These are phyloP conservation scores for Diutina scorzettiae DNA, from an alignment of 1,139 yeast genomes.

Conservation along the genomic window DNA sequence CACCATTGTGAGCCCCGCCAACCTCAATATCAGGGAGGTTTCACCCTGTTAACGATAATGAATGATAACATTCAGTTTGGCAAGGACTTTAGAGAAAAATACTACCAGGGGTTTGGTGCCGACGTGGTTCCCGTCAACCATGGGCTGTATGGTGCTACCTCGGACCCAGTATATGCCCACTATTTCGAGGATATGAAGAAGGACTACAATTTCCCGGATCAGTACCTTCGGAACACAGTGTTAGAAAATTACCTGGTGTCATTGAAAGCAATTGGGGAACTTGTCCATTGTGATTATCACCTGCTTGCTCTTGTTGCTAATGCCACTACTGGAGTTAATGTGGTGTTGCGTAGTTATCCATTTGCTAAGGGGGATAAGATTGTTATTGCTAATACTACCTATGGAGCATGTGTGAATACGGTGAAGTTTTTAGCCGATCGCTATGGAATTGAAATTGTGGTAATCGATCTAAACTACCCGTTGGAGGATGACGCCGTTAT, in stretches of 20 bases:
- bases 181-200: conserved; percentile 15
- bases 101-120: conserved; percentile 29
- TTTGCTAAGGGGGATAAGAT: conserved; percentile 45
- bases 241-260: conserved; percentile 17
- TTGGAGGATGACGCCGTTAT: conserved; percentile 34
- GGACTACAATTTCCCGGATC: conserved; percentile 31
- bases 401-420: conserved; percentile 46
- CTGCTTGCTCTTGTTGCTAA: conserved; percentile 41
- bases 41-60: no score
- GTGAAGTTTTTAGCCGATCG: conserved; percentile 32
- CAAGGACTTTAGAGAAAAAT: conserved; percentile 30
- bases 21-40: no score
- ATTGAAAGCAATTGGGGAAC: conserved; percentile 21
- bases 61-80: conserved; percentile 34
- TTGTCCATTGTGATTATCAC: conserved; percentile 32
- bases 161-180: conserved; percentile 24
- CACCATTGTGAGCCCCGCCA: neutral
- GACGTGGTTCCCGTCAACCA: conserved; percentile 35
- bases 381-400: conserved; percentile 40
- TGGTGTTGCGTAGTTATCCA: conserved; percentile 43
- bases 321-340: conserved; percentile 53
- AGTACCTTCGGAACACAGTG: conserved; percentile 17
- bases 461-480: conserved; percentile 15
- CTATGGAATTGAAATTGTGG: conserved; percentile 31
- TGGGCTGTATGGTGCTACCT: conserved; percentile 43